phyloP scores from a whole-genome alignment of 176 grass and related monocot species.

The Thalia dealbata region DNA sequence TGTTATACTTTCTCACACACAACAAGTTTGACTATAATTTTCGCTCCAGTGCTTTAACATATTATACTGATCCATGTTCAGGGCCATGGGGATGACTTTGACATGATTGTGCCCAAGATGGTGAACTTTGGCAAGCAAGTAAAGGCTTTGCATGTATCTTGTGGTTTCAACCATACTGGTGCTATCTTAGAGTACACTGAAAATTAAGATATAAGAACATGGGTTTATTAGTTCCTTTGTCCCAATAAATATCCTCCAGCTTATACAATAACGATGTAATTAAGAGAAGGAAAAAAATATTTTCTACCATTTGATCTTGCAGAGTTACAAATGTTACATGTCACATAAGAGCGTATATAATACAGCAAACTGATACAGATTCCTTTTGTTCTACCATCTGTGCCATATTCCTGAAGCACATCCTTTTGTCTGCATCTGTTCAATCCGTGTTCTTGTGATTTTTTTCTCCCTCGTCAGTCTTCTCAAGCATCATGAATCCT shows the following conservation, averaged over 20 bases:
- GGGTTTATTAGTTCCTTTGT: neutral
- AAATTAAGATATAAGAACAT: neutral
- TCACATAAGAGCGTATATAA: neutral
- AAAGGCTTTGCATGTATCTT: conserved; percentile 67
- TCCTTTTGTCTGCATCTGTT: no score
- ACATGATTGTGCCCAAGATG: conserved; percentile 63
- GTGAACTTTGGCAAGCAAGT: conserved; percentile 39
- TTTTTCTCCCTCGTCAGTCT: no score
- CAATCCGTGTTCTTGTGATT: no score
- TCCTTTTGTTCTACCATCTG: no score
- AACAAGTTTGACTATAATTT: no score
- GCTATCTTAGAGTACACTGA: conserved; percentile 49
- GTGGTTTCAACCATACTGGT: conserved; percentile 90
- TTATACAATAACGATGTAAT: neutral
- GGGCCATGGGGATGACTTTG: conserved; percentile 75
- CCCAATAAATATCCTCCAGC: neutral
- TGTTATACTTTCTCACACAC: neutral
- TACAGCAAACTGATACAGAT: neutral
- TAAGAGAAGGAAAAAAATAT: neutral
- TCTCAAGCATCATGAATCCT: no score
- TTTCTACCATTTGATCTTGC: neutral
- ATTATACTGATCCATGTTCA: conserved; percentile 24
- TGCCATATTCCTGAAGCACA: no score
- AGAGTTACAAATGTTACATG: neutral
- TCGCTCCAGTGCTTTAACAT: neutral